Conservation (phyloP, 2,329 filamentous ascomycete genomes). For the Penicillium sp. region DNA sequence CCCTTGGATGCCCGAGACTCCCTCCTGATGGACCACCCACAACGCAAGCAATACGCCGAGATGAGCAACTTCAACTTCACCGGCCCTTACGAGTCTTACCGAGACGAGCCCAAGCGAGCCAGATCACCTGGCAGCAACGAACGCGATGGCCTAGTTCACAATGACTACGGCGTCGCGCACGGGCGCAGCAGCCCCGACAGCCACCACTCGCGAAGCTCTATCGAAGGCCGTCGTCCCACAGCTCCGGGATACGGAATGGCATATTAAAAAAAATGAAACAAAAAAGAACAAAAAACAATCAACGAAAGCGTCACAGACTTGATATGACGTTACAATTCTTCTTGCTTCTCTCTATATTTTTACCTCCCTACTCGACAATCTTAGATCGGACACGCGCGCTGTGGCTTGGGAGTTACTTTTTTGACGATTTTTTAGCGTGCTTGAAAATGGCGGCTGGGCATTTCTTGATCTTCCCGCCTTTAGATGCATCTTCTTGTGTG, state of each 20-base stretch:
- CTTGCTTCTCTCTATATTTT: not conserved
- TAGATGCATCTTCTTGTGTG: slow-evolving; percentile 9
- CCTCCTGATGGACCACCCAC: slow-evolving; percentile 66
- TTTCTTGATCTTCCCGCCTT: not conserved
- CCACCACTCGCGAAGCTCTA: slow-evolving; percentile 28
- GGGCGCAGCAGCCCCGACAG: slow-evolving; percentile 28
- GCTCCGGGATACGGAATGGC: slow-evolving; percentile 37
- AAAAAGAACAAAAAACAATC: not conserved
- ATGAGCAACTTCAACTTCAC: slow-evolving; percentile 44
- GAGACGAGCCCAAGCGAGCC: slow-evolving; percentile 31
- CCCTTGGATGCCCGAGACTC: slow-evolving; percentile 71
- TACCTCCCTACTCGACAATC: not conserved
- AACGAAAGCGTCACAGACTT: slow-evolving; percentile 1
- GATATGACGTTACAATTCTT: slow-evolving; percentile 2
- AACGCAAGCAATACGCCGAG: slow-evolving; percentile 34
- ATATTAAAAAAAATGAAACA: slow-evolving; percentile 20
- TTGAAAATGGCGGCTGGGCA: slow-evolving; percentile 8
- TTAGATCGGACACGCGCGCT: slow-evolving; percentile 3
- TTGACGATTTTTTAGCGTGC: slow-evolving; percentile 12
- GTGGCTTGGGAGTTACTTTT: slow-evolving; percentile 3
- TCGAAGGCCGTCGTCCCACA: slow-evolving; percentile 32
- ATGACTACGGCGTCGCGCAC: slow-evolving; percentile 30
- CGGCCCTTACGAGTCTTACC: slow-evolving; percentile 42
- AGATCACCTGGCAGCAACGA: slow-evolving; percentile 36
- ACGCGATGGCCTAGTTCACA: slow-evolving; percentile 31